A percentile compares a stretch with the other conserved stretches of the same genome.
These are phyloP conservation scores for Collybiopsis confluens DNA, from an alignment of 768 basidiomycete genomes.

Conservation along the genomic window DNA sequence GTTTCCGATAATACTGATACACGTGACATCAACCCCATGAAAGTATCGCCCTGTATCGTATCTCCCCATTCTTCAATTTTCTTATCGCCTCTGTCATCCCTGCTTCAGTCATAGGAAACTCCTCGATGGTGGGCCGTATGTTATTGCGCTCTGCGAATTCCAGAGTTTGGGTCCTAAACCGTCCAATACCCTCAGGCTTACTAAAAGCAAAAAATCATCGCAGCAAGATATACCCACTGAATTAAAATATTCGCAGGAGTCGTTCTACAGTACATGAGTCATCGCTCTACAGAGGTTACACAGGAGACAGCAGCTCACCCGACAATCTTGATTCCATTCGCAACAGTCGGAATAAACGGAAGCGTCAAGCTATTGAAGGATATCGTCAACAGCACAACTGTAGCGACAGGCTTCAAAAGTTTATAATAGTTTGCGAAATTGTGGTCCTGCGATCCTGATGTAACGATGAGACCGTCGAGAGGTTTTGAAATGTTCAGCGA, in stretches of 20 bases:
- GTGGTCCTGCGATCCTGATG: slow-evolving; percentile 17
- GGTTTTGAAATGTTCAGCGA: slow-evolving; percentile 21
- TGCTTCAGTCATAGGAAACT: slow-evolving; percentile 24
- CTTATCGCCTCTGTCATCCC: slow-evolving; percentile 27
- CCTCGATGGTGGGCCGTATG: slow-evolving; percentile 24
- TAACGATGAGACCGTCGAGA: slow-evolving; percentile 27
- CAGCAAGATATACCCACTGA: background rate
- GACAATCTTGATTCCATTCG: slow-evolving; percentile 6
- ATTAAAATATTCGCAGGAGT: background rate
- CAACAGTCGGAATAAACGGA: slow-evolving; percentile 13
- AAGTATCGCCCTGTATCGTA: slow-evolving; percentile 28
- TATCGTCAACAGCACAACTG: slow-evolving; percentile 22
- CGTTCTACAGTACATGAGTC: background rate
- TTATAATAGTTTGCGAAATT: slow-evolving; percentile 19
- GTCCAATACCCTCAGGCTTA: too few species aligned
- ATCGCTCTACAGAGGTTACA: background rate
- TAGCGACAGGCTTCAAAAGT: slow-evolving; percentile 19
- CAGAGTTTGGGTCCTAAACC: slow-evolving; percentile 24
- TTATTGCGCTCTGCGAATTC: slow-evolving; percentile 27
- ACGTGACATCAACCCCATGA: too few species aligned
- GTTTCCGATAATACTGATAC: too few species aligned
- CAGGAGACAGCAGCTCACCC: background rate
- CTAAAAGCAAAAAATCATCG: background rate
- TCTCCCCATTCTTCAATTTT: slow-evolving; percentile 17
- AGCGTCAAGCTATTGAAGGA: slow-evolving; percentile 17